These are phyloP conservation scores for Heterobasidion irregulare DNA, from an alignment of 1,284 basidiomycete genomes.

Conservation along the genomic window DNA sequence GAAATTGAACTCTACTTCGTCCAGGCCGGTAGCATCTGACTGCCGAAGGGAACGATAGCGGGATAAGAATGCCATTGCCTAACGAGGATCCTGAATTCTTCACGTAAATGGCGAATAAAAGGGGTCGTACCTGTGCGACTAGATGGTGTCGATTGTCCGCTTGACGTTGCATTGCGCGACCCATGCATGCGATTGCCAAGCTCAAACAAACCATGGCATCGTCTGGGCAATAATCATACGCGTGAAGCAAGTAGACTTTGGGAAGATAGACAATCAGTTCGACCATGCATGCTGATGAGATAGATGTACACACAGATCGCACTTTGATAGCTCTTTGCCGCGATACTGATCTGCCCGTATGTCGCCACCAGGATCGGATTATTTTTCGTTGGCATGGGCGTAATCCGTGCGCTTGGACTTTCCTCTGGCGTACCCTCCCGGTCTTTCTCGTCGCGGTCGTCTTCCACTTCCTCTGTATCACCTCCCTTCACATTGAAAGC, in stretches of 20 bases:
- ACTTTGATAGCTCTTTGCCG: constrained; percentile 83
- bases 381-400: constrained; percentile 59
- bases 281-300: constrained; percentile 51
- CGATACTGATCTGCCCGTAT: constrained; percentile 85
- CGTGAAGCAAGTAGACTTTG: constrained; percentile 67
- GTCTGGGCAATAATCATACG: constrained; percentile 76
- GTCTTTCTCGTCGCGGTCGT: constrained; percentile 23
- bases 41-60: constrained; percentile 60
- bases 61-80: constrained; percentile 80
- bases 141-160: constrained; percentile 91
- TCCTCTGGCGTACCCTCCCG: constrained; percentile 12
- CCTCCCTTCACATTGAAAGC: constrained; percentile 22
- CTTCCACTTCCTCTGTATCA: constrained; percentile 26
- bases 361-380: constrained; percentile 72
- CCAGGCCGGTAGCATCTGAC: constrained; percentile 34
- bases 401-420: constrained; percentile 54
- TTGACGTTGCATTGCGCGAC: constrained; percentile 88
- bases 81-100: not conserved
- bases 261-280: constrained; percentile 2
- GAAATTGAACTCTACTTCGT: constrained; percentile 89
- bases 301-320: constrained; percentile 84
- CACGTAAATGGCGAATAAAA: not conserved
- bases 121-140: constrained; percentile 52
- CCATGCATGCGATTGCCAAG: constrained; percentile 78
- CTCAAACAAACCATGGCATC: constrained; percentile 84